Percentiles rank a stretch among this genome's conserved stretches.
These are phyloP conservation scores for Coemansia sp. DNA, from an alignment of 192 early-diverging fungal species.

Conservation along the genomic window DNA sequence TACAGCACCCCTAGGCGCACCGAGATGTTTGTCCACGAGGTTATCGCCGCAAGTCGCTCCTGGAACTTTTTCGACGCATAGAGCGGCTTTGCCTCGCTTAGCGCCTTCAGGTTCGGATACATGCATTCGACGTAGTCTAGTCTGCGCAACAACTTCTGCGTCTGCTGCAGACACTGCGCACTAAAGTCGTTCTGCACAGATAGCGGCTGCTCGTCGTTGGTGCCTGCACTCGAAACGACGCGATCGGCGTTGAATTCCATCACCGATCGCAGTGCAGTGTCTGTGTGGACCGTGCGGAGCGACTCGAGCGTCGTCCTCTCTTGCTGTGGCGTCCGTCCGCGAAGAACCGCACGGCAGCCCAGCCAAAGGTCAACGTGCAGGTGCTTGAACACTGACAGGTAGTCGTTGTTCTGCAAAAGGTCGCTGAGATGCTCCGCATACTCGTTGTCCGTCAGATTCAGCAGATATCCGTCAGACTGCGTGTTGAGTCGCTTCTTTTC, in stretches of 20 bases:
- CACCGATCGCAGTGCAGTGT: conserved; percentile 56
- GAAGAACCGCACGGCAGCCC: conserved; percentile 64
- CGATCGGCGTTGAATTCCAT: conserved; percentile 62
- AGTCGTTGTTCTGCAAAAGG: conserved; percentile 28
- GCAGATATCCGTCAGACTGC: conserved; percentile 23
- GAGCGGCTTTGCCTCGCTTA: conserved; percentile 63
- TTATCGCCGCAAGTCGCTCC: conserved; percentile 68
- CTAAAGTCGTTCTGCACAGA: conserved; percentile 26
- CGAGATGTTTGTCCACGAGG: conserved; percentile 73
- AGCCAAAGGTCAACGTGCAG: conserved; percentile 71
- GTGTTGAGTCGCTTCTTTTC: conserved; percentile 71
- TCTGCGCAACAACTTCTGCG: conserved; percentile 67
- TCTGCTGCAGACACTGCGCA: conserved; percentile 56
- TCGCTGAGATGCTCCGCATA: conserved; percentile 30
- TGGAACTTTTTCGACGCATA: conserved; percentile 72
- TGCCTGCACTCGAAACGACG: conserved; percentile 8
- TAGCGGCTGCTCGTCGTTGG: conserved; percentile 2
- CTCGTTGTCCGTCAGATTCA: conserved; percentile 31
- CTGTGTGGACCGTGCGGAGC: conserved; percentile 45
- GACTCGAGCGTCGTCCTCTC: conserved; percentile 71
- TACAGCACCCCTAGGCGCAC: conserved; percentile 69
- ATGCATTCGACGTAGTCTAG: conserved; percentile 78
- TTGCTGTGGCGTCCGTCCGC: conserved; percentile 60
- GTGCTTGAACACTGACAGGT: conserved; percentile 51
- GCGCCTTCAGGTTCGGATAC: conserved; percentile 67